Base-by-base conservation (phyloP, 2,329 filamentous ascomycete genomes). In the Purpureocillium lavendulum region DNA sequence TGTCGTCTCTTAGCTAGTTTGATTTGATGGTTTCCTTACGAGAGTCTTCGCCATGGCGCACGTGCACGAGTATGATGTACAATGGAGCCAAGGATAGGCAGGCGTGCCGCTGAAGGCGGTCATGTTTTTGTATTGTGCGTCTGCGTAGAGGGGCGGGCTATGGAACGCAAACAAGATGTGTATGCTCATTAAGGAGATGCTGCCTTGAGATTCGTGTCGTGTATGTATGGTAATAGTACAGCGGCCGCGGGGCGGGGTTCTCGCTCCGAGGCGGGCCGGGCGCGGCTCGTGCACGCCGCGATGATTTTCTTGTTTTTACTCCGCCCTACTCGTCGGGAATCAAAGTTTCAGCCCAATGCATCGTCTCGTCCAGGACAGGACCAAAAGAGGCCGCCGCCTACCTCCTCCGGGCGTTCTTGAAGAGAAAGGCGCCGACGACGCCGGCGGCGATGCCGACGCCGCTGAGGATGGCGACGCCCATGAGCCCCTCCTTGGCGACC, bases 391-490 rank as follows among this genome's bases (percentile, higher is more conserved):
- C 16, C 35, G 34, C 35, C 21, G 21, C 46, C 49, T 55, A 77
- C 55, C 72, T 67, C 59, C 66, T 80, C 64, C 78, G 78, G 48
- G 80, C 75, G 46, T 87, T 86, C 63, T 79, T 83, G 58, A 97
- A 75, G 47, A 98, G 61, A 55, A 97, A 77, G 12, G 87, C 88
- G 28, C 90, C 92, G 13, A 97, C 80, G 13, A 96, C 80, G n/a
- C 90, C 92, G 3, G 89, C 92, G 2, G 87, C 90, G 45, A 97
- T 82, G 39, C 90, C 89, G 40, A 97, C 77, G 26, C 92, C 90
- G 45, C 90, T 90, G 33, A 97, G 79, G 58, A 98, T 97, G 33
- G 92, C 92, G 41, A 95, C 88, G 33, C 92, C 92, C 68, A 97
- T 76, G 46, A 98, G 63, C 0, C 92, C 92, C 65, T 98, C 92